These are phyloP conservation scores for Candida ascalaphidarum DNA, from an alignment of 805 yeast genomes.

Conservation along the genomic window DNA sequence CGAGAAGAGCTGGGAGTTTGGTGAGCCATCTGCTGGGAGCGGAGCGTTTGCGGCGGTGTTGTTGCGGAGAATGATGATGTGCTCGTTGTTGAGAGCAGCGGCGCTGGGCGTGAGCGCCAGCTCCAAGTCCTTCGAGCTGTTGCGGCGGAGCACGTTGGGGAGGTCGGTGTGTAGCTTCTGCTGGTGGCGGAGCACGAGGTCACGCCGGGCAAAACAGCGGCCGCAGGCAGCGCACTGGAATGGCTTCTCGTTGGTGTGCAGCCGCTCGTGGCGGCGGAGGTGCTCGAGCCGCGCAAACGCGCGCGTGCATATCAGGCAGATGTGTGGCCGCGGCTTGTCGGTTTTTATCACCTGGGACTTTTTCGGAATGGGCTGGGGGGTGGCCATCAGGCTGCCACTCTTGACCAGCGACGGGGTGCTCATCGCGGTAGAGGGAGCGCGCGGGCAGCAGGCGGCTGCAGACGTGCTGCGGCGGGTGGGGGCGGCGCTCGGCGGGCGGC, in stretches of 20 bases:
- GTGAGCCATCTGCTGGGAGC: conserved; percentile 13
- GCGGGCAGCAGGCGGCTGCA: too few relatives aligned
- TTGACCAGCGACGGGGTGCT: too few relatives aligned
- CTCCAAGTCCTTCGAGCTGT: conserved; percentile 18
- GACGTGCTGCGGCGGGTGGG: too few relatives aligned
- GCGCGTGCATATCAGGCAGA: conserved; percentile 84
- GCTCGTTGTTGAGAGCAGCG: too few relatives aligned
- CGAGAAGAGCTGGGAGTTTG: background rate
- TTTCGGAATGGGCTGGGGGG: conserved; percentile 69
- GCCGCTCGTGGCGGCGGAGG: conserved; percentile 84
- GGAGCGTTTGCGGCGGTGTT: conserved; percentile 48
- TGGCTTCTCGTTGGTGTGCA: conserved; percentile 72
- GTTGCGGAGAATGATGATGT: conserved; percentile 43
- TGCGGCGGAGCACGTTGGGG: conserved; percentile 31
- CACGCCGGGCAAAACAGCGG: conserved; percentile 88
- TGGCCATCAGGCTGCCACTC: too few relatives aligned
- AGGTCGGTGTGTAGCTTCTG: conserved; percentile 74
- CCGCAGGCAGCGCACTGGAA: conserved; percentile 96
- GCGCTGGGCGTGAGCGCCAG: conserved; percentile 5
- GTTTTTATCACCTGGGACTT: conserved; percentile 80
- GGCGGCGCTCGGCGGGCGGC: too few relatives aligned
- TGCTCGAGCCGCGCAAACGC: conserved; percentile 96
- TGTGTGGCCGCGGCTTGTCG: conserved; percentile 90
- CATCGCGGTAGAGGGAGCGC: too few relatives aligned
- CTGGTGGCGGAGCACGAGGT: conserved; percentile 83